Evolutionary conservation across 2,329 filamentous ascomycete species (phyloP), one percentile per base, ranked within the genome.

Genomic region (Xylaria arbuscula): DNA sequence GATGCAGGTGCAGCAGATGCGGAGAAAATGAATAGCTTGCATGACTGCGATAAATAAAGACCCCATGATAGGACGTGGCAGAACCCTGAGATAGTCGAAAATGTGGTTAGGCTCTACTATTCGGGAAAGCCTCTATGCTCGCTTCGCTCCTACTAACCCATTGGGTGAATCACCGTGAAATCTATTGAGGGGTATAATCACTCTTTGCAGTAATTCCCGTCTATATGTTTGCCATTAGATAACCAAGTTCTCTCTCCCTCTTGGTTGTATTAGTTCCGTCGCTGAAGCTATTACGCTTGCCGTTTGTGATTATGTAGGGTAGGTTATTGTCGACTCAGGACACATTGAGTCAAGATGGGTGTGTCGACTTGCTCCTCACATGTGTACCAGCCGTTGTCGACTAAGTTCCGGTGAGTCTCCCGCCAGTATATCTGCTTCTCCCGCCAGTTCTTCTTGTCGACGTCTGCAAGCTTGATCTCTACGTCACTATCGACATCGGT

Each of bases 341-440:
- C 62, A 51, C 78, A 79, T 13, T 70, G 70, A n/a, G 77, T 79
- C 57, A 73, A 73, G 32, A 78, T 70, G 28, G 70, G 74, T 24
- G 45, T 59, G 11, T 69, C 60, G 50, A 72, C 69, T 36, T 62
- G 68, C 61, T 76, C 76, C 53, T 73, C 67, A n/a, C 67, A 71
- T 8, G 50, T 67, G 72, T 96, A 95, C 85, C 90, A 95, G 17
- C 91, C 92, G 13, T 86, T 88, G 1, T 87, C 81, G 56, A 92
- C 87, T 65, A 95, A 81, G 28, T 84, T 82, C 60, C 80, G 79
- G 79, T 96, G 92, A 53, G 87, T 85, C 17, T 82, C 80, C 68
- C 84, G 84, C 93, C 93, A 96, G 75, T 92, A 90, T 53, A 83
- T 83, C 64, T 89, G 83, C 78, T 95, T 94, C 62, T 86, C 86